Base-by-base conservation (phyloP, 1,139 yeast species). In the Pichia sp. region DNA sequence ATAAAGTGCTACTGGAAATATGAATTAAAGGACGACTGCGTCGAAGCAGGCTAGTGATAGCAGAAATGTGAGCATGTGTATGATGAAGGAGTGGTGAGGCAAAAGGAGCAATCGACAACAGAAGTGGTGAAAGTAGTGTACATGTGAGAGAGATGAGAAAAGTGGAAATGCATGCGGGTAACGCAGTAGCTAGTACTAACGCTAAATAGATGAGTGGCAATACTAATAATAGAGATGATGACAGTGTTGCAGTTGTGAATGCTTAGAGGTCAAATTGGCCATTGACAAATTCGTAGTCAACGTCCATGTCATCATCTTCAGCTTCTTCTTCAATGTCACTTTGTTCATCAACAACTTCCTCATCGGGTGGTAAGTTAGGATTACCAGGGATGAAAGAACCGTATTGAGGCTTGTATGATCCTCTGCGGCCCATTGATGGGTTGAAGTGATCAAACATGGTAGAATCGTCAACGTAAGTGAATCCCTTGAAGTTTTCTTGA, bases 401-500 rank as follows among this genome's bases (percentile, higher is more conserved):
- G 38, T 47, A 52, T 23, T 43, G 49, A 10, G 74, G 78, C 45
- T 67, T 71, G 52, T 64, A 73, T 1, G 72, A 59, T 42, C 67
- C 64, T 62, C 42, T 49, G 33, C 52, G 49, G 22, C 53, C 51
- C 27, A 48, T 49, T 18, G 56, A 57, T 33, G 63, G 62, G 32
- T 50, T 52, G 23, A 81, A 80, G 56, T 82, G 86, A 49, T 86
- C 95, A 51, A 86, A 94, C 69, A 88, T 78, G 19, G 93, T 74
- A n/a, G 51, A 82, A 48, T 84, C 96, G 55, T 87, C 96, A 32
- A 91, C 96, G 59, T 84, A 91, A 0, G 97, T 88, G 58, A 88
- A 88, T 1, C 97, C 97, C 53, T 86, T 85, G 62, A 91, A 91
- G 55, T 87, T 87, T 37, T 94, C 96, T 63, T 91, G 98, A 51